Evolutionary conservation across 2,329 filamentous ascomycete species (phyloP), one percentile per base, ranked within the genome.

Genomic region (Xylogone sp.): DNA sequence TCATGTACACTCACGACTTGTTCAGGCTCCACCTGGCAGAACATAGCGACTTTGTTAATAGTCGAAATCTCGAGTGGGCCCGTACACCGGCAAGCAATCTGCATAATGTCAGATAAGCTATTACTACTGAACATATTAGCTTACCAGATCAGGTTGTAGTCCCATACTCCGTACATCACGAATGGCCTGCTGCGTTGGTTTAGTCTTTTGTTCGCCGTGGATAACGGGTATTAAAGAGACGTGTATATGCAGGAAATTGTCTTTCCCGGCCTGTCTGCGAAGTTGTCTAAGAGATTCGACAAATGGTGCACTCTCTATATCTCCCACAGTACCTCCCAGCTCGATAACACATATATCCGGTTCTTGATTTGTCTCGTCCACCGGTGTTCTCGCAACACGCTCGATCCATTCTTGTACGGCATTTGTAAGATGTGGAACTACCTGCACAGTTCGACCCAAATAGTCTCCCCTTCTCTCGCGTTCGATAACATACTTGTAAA

Each of bases 71-170:
- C 86, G 6, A 97, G 81, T 12, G 86, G 81, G 48, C 79, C 78
- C 64, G 93, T 87, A 69, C 93, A 97, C 49, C 94, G 89, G 68
- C 94, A 97, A 13, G 93, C 94, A 72, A 97, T 94, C 87, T 89
- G 56, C 44, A 34, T 39, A 6, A 6, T 39, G 34, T 39, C 13
- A 39, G 34, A 31, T 31, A 31, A 31, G 8, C 3, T 20, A 48
- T 64, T 57, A 65, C 56, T 16, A 12, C 27, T 43, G 22, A 42
- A 42, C 16, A 22, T 12, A 21, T 20, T 3, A 45, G 45, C 57
- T 42, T 51, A 61, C 59, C 48, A 64, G 52, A 54, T 64, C 62
- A 42, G 62, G 62, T 31, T 31, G 27, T 31, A 31, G 27, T 31
- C 27, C 27, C 27, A 31, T 12, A 31, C 27, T 31, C 27, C 34